Conservation (phyloP, 129 eudicot genomes). For the Pulicaria dysenterica region DNA sequence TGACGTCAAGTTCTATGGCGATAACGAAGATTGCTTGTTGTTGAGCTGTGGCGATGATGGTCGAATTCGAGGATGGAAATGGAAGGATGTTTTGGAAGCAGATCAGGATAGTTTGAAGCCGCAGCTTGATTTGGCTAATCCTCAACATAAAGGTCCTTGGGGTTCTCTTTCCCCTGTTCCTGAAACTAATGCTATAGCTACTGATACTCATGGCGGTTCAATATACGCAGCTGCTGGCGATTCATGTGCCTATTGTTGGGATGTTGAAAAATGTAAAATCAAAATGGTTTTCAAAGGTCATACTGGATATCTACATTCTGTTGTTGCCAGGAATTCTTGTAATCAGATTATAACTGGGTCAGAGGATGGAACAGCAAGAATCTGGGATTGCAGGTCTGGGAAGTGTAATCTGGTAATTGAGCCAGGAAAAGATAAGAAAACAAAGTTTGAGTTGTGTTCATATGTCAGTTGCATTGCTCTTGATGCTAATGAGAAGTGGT, state of each 20-base stretch:
- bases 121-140: slow-evolving; percentile 71
- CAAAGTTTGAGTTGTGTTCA: slow-evolving; percentile 40
- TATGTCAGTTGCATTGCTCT: slow-evolving; percentile 84
- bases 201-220: slow-evolving; percentile 77
- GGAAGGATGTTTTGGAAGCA: slow-evolving; percentile 62
- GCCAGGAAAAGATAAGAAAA: slow-evolving; percentile 51
- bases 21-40: slow-evolving; percentile 69
- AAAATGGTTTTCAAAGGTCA: slow-evolving; percentile 87
- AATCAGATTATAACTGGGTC: slow-evolving; percentile 96
- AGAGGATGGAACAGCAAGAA: slow-evolving; percentile 92
- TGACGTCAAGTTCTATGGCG: slow-evolving; percentile 81
- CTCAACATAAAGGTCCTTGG: slow-evolving; percentile 99
- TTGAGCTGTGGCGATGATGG: slow-evolving; percentile 99
- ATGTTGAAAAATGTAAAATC: slow-evolving; percentile 70
- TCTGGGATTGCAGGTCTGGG: slow-evolving; percentile 96
- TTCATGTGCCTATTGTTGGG: slow-evolving; percentile 98
- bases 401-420: slow-evolving; percentile 67
- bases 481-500: slow-evolving; percentile 97
- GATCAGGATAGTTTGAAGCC: slow-evolving; percentile 54
- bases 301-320: slow-evolving; percentile 76
- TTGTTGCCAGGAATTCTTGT: slow-evolving; percentile 62
- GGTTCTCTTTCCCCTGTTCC: slow-evolving; percentile 95
- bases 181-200: slow-evolving; percentile 92
- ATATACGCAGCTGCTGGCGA: slow-evolving; percentile 91
- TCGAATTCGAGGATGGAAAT: slow-evolving; percentile 88